Conservation (phyloP, 164 flowering plant genomes). For the Annona cherimola region DNA sequence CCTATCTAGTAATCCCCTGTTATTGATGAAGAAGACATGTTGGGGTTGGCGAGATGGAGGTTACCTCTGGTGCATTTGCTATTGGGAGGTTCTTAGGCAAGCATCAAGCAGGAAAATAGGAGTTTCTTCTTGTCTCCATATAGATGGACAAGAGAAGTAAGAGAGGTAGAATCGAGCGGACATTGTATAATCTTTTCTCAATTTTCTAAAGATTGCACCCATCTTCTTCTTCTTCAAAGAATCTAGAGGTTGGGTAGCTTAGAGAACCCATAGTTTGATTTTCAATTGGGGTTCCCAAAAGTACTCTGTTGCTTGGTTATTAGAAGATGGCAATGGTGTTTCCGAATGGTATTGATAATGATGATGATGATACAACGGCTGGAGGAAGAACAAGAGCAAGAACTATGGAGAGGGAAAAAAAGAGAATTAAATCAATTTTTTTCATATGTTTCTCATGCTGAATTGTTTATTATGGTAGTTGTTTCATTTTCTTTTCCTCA, state of each 20-base stretch:
- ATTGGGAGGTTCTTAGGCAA: constrained; percentile 71
- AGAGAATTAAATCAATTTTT: too few relatives aligned
- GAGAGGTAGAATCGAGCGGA: constrained; percentile 43
- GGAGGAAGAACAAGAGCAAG: too few relatives aligned
- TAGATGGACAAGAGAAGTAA: constrained; percentile 65
- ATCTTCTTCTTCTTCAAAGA: constrained; percentile 25
- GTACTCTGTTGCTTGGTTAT: constrained; percentile 43
- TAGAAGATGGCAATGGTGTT: too few relatives aligned
- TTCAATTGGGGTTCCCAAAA: constrained; percentile 30
- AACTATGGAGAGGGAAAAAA: too few relatives aligned
- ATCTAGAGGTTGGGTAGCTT: constrained; percentile 15
- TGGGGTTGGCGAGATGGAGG: constrained; percentile 72
- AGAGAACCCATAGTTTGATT: constrained; percentile 22
- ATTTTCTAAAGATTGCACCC: constrained; percentile 35
- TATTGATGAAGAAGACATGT: constrained; percentile 29
- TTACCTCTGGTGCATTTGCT: constrained; percentile 86
- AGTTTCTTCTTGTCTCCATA: constrained; percentile 58
- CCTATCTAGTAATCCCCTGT: constrained; percentile 15
- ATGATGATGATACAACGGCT: too few relatives aligned
- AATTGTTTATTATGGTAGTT: too few relatives aligned
- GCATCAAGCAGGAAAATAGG: constrained; percentile 38
- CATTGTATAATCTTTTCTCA: constrained; percentile 40
- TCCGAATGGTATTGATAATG: too few relatives aligned
- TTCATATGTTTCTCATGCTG: too few relatives aligned
- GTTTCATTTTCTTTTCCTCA: too few relatives aligned